Percentiles rank a stretch among this genome's conserved stretches.
Evolutionary conservation across 164 flowering plant genomes (phyloP).

Genomic region (Magnolia sinica): DNA sequence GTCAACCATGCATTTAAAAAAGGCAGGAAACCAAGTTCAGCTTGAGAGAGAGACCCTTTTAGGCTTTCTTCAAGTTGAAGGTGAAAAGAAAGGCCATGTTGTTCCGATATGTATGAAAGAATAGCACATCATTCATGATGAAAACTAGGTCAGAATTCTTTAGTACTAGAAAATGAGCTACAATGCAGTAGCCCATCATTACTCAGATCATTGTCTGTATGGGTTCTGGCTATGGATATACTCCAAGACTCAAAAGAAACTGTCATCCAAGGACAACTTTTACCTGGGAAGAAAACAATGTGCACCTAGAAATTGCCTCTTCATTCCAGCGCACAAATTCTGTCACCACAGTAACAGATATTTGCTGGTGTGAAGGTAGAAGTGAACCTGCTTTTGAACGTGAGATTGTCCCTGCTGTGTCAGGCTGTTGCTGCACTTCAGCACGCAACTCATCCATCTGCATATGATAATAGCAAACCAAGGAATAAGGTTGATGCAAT

Average conservation of each 20-base stretch:
- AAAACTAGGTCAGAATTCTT: too few relatives aligned
- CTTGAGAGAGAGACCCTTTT: too few relatives aligned
- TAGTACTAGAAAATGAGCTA: too few relatives aligned
- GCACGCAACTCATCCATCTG: constrained; percentile 93
- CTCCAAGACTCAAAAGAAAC: not conserved
- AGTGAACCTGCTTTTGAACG: constrained; percentile 86
- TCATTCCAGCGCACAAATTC: constrained; percentile 99
- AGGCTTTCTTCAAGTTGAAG: not conserved
- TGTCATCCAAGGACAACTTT: not conserved
- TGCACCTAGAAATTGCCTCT: constrained; percentile 92
- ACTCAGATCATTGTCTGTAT: too few relatives aligned
- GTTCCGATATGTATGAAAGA: not conserved
- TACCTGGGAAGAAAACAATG: constrained; percentile 88
- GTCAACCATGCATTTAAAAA: too few relatives aligned
- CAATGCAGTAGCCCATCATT: too few relatives aligned
- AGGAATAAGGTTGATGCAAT: constrained; percentile 1
- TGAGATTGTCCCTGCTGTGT: constrained; percentile 78
- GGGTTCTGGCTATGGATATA: too few relatives aligned
- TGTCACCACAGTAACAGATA: constrained; percentile 94
- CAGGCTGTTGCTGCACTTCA: constrained; percentile 65
- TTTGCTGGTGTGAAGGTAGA: constrained; percentile 77
- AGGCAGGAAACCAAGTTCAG: too few relatives aligned
- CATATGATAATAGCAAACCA: constrained; percentile 9
- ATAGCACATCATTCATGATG: too few relatives aligned
- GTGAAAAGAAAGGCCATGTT: not conserved